A percentile compares a stretch with the other conserved stretches of the same genome.
Conservation (phyloP, 805 yeast genomes). For the Sugiyamaella americana region DNA sequence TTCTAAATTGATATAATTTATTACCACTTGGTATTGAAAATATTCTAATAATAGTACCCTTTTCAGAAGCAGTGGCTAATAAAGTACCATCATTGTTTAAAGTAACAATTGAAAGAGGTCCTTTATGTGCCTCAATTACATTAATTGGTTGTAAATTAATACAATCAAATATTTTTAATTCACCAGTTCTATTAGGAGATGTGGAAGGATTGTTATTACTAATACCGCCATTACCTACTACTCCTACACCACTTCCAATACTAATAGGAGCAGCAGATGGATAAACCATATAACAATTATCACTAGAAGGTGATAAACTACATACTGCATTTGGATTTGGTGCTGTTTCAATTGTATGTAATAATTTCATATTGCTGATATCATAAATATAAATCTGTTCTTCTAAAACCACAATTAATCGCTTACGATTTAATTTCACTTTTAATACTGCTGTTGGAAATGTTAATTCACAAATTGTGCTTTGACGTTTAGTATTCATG, state of each 20-base stretch:
- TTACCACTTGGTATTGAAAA: constrained; percentile 55
- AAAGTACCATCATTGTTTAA: constrained; percentile 70
- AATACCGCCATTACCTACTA: constrained; percentile 8
- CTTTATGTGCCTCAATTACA: constrained; percentile 79
- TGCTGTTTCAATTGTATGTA: constrained; percentile 60
- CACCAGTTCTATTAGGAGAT: constrained; percentile 42
- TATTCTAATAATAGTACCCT: constrained; percentile 85
- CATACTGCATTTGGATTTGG: constrained; percentile 40
- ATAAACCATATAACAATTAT: constrained; percentile 47
- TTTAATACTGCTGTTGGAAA: constrained; percentile 72
- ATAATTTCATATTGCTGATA: constrained; percentile 77
- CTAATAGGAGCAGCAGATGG: constrained; percentile 42
- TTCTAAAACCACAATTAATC: constrained; percentile 68
- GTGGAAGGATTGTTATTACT: constrained; percentile 10
- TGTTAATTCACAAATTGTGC: constrained; percentile 77
- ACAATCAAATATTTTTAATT: constrained; percentile 75
- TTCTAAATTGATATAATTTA: constrained; percentile 63
- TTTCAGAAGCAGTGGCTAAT: constrained; percentile 82
- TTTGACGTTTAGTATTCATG: constrained; percentile 71
- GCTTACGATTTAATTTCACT: constrained; percentile 72
- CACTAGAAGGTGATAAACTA: constrained; percentile 35
- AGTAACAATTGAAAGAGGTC: constrained; percentile 61
- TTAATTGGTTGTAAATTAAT: constrained; percentile 66
- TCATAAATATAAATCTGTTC: constrained; percentile 87
- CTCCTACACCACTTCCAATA: constrained; percentile 6